These are phyloP conservation scores for Metarhizium guizhouense DNA, from an alignment of 2,329 filamentous ascomycete genomes.

Conservation along the genomic window DNA sequence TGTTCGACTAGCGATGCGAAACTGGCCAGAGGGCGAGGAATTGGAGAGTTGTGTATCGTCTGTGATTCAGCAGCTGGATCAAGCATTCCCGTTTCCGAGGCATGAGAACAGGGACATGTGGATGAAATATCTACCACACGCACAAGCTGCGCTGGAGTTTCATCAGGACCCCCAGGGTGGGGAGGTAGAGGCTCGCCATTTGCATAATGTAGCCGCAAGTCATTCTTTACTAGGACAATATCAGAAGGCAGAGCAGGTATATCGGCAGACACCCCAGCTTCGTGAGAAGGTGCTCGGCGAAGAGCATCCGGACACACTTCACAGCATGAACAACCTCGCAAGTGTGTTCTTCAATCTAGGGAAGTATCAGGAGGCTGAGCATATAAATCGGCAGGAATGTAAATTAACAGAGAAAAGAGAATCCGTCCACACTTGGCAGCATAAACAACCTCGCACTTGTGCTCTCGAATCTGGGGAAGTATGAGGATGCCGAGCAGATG, in stretches of 20 bases:
- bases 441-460: neutral
- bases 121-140: neutral
- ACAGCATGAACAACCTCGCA: neutral
- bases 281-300: neutral
- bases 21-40: slow-evolving; percentile 10
- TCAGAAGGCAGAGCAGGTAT: neutral
- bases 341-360: neutral
- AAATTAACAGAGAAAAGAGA: neutral
- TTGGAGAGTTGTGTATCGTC: neutral
- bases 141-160: neutral
- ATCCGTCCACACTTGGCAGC: neutral
- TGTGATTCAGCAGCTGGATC: neutral
- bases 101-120: neutral
- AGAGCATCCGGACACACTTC: neutral
- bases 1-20: slow-evolving; percentile 19
- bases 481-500: neutral
- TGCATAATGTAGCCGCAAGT: neutral
- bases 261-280: neutral
- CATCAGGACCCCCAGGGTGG: neutral
- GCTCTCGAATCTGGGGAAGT: neutral
- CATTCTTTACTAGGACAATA: neutral
- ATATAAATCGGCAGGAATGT: neutral
- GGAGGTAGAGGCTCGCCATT: neutral
- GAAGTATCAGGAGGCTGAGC: neutral
- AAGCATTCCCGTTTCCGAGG: neutral